Percentiles rank a stretch among this genome's conserved stretches.
phyloP scores from a whole-genome alignment of 2,329 filamentous ascomycete genomes.

The Xylariaceae sp. region DNA sequence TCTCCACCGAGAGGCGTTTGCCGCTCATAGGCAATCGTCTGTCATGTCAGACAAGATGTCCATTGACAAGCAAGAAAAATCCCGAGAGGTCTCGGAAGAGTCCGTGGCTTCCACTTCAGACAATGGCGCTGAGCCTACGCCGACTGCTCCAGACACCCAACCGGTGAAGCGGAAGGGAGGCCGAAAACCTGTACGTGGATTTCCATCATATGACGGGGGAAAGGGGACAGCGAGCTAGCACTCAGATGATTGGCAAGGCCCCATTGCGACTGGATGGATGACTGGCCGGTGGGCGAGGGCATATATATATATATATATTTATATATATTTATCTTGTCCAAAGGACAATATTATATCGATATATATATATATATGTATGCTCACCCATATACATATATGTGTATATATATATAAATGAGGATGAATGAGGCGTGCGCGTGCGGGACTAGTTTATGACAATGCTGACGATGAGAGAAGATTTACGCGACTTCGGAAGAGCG shows the following conservation, averaged over 20 bases:
- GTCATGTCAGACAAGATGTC: slow-evolving; percentile 66
- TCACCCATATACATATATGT: not conserved
- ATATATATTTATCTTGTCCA: not conserved
- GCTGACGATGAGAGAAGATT: slow-evolving; percentile 56
- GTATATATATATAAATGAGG: not conserved
- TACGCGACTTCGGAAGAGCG: slow-evolving; percentile 98
- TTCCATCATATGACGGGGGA: slow-evolving; percentile 3
- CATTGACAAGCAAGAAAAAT: slow-evolving; percentile 56
- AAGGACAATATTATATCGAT: not conserved
- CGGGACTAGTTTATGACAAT: not conserved
- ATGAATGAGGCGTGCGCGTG: not conserved
- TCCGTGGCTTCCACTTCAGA: slow-evolving; percentile 59
- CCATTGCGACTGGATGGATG: not conserved
- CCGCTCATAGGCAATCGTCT: slow-evolving; percentile 42
- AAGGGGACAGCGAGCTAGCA: not conserved
- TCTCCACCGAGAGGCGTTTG: slow-evolving; percentile 35
- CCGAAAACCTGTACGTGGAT: slow-evolving; percentile 77
- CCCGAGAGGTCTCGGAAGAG: slow-evolving; percentile 58
- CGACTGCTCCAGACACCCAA: slow-evolving; percentile 48
- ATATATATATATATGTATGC: not conserved
- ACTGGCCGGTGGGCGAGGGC: not conserved
- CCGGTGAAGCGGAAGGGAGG: slow-evolving; percentile 95
- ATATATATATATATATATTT: no score
- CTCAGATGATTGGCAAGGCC: not conserved
- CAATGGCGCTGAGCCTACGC: slow-evolving; percentile 43